Evolutionary conservation across 768 basidiomycete genomes (phyloP), one percentile per base, ranked within the genome.

Genomic region (Trametes maxima): DNA sequence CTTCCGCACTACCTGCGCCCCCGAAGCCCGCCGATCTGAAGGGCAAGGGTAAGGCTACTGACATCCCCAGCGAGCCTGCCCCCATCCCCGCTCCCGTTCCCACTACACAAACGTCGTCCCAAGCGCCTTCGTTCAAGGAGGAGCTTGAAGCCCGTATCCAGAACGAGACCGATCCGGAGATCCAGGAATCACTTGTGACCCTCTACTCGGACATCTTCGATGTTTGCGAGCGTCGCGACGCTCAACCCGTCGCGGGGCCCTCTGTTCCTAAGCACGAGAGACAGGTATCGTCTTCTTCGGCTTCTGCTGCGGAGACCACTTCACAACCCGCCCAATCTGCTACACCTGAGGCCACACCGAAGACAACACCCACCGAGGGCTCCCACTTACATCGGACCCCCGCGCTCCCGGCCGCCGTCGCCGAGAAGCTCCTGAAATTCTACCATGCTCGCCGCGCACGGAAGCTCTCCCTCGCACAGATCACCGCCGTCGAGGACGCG

Each of bases 401-500:
- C 16, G 68, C 65, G 2, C 46, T 66, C 40, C 58, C 69, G 5
- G 61, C 65, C 46, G 54, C 57, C 36, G 50, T 54, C 19, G 68
- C 68, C 25, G 59, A 54, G 35, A 64, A 61, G 45, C 61, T 69
- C 14, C 63, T 64, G 37, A 57, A 77, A 76, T 28, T 72, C 78
- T 57, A 68, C 78, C 53, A 72, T 73, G 55, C 65, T n/a, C 64
- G 63, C 19, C 65, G 59, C 36, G 60, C 53, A 19, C 51, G 67
- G 61, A 63, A 67, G n/a, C 75, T 75, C 22, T 74, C 82, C 5
- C 60, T 83, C n/a, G 70, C 75, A 21, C 69, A 74, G 35, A 76
- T 85, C 50, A 57, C 66, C 25, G 75, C 68, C 39, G 77, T 84
- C 62, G 77, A 80, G 64, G 69, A 75, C n/a, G 69, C 74, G 10